Evolutionary conservation across 495 filamentous ascomycete genomes (phyloP).

Genomic region (Podospora australis): DNA sequence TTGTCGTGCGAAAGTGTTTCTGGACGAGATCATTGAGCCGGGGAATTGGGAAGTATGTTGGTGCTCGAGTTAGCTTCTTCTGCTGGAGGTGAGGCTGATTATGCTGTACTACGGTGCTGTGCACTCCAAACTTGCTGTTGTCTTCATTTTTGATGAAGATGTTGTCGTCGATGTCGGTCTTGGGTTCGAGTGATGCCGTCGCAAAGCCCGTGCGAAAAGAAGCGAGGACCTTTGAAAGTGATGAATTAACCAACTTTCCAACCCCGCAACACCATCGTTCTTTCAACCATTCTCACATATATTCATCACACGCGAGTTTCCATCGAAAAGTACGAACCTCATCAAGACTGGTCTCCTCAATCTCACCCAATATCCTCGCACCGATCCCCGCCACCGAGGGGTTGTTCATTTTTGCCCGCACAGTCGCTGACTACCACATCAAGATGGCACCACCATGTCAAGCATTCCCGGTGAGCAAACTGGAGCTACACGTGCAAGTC

Average conservation of each 20-base stretch:
- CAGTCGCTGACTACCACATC: too few relatives aligned
- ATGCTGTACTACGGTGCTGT: background rate
- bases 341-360: conserved; percentile 33
- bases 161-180: background rate
- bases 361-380: conserved; percentile 49
- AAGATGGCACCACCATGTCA: conserved; percentile 61
- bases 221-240: conserved; percentile 27
- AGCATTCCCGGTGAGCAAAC: conserved; percentile 47
- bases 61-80: background rate
- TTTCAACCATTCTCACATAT: background rate
- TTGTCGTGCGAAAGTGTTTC: conserved; percentile 31
- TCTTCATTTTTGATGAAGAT: background rate
- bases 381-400: conserved; percentile 45
- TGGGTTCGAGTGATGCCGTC: background rate
- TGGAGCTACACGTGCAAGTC: conserved; percentile 45
- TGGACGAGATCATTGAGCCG: conserved; percentile 34
- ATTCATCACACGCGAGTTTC: background rate
- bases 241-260: background rate
- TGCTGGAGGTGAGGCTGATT: too few relatives aligned
- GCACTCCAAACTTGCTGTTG: background rate
- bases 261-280: too few relatives aligned
- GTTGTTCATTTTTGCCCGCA: conserved; percentile 19
- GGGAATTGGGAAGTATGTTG: conserved; percentile 32
- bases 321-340: conserved; percentile 31
- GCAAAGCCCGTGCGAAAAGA: conserved; percentile 41